Percentiles rank a stretch among this genome's conserved stretches.
phyloP scores from a whole-genome alignment of 2,329 filamentous ascomycete species.

The Grosmannia huntii region DNA sequence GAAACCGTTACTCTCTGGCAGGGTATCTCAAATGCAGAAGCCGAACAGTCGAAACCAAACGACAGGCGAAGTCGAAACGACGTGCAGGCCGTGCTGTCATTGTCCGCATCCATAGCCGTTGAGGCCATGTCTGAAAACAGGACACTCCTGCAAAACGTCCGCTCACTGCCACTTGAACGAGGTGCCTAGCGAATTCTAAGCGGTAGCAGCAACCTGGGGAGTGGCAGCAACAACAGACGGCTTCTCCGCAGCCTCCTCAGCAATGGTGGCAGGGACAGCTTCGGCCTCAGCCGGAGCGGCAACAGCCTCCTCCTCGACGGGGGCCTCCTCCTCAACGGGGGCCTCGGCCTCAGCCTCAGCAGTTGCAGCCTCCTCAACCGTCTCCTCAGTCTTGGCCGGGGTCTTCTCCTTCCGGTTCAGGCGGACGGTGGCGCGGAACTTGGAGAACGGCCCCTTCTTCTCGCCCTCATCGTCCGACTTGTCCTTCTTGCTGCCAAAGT shows the following conservation, averaged over 20 bases:
- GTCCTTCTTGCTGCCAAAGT: constrained; percentile 63
- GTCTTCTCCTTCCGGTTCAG: constrained; percentile 28
- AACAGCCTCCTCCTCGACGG: constrained; percentile 13
- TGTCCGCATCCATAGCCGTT: neutral
- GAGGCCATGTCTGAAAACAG: neutral
- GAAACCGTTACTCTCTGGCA: constrained; percentile 6
- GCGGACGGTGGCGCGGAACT: constrained; percentile 46
- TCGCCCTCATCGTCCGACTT: constrained; percentile 53
- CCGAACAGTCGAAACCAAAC: constrained; percentile 30
- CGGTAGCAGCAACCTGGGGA: constrained; percentile 37
- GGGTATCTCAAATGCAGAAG: constrained; percentile 37
- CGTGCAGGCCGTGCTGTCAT: constrained; percentile 13
- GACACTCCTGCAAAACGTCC: neutral
- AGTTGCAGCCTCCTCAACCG: constrained; percentile 21
- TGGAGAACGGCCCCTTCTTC: constrained; percentile 46
- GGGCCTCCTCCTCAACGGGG: neutral
- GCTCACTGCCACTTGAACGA: neutral
- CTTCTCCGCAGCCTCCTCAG: constrained; percentile 22
- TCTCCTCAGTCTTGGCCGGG: constrained; percentile 26
- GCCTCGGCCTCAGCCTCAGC: constrained; percentile 18
- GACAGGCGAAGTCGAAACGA: constrained; percentile 11
- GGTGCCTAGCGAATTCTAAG: constrained; percentile 24
- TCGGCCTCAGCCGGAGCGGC: constrained; percentile 18
- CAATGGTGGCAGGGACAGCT: constrained; percentile 15
- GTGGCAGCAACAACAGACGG: constrained; percentile 23